A percentile compares a stretch with the other conserved stretches of the same genome.
Conservation (phyloP, 805 yeast species). For the Torulaspora delbrueckii region DNA sequence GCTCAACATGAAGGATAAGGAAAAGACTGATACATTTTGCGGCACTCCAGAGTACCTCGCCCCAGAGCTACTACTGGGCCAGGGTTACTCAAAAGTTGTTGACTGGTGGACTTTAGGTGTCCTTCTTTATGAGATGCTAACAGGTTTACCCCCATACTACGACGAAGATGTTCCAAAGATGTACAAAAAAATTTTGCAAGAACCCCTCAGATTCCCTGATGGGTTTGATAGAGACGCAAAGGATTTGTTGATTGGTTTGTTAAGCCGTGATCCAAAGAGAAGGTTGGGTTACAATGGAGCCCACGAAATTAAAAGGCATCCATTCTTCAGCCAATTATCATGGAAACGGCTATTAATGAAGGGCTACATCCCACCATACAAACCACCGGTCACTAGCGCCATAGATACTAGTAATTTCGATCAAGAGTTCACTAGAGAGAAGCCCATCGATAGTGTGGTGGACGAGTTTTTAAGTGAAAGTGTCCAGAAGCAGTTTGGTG, state of each 20-base stretch:
- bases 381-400: constrained; percentile 82
- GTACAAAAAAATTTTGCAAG: constrained; percentile 90
- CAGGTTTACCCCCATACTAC: constrained; percentile 95
- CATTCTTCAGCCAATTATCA: constrained; percentile 83
- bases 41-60: constrained; percentile 98
- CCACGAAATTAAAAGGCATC: constrained; percentile 73
- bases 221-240: constrained; percentile 83
- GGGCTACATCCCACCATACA: constrained; percentile 91
- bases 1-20: constrained; percentile 86
- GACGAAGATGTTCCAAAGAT: constrained; percentile 89
- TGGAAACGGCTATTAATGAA: constrained; percentile 80
- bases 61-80: constrained; percentile 85
- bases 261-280: constrained; percentile 78
- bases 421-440: constrained; percentile 83
- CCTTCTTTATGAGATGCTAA: constrained; percentile 88
- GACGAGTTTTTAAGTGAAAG: constrained; percentile 87
- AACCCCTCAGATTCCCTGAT: constrained; percentile 83
- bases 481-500: constrained; percentile 97
- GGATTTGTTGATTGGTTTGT: constrained; percentile 65
- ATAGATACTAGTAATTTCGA: constrained; percentile 93
- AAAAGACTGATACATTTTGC: constrained; percentile 88
- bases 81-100: constrained; percentile 91
- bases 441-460: constrained; percentile 92
- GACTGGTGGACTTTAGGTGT: constrained; percentile 99
- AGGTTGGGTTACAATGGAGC: constrained; percentile 80